Conservation (phyloP, 768 basidiomycete genomes). For the Panellus pusillus region DNA sequence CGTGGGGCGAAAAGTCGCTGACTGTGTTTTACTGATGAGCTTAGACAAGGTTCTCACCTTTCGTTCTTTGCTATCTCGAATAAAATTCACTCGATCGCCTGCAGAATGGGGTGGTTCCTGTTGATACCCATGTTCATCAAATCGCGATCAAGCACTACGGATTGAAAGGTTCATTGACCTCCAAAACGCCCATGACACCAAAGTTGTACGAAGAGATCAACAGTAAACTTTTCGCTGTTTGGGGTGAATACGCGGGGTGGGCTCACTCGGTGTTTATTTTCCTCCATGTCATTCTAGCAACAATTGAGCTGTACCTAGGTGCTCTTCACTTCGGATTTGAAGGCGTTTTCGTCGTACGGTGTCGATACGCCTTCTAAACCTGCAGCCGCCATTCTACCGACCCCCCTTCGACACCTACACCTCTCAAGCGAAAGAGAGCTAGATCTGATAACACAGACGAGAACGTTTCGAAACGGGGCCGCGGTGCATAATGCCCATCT, state of each 20-base stretch:
- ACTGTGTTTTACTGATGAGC: slow-evolving; percentile 92
- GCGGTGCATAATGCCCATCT: too few relatives aligned
- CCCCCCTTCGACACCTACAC: slow-evolving; percentile 30
- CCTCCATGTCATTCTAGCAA: background rate
- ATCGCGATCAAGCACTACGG: slow-evolving; percentile 83
- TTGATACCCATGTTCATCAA: slow-evolving; percentile 94
- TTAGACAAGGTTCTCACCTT: slow-evolving; percentile 68
- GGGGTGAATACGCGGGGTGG: slow-evolving; percentile 91
- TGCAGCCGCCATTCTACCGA: slow-evolving; percentile 29
- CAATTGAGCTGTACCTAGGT: slow-evolving; percentile 44
- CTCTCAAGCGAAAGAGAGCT: slow-evolving; percentile 32
- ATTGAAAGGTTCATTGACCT: slow-evolving; percentile 44
- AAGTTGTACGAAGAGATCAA: slow-evolving; percentile 76
- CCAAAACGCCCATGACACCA: slow-evolving; percentile 67
- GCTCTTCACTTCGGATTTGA: slow-evolving; percentile 74
- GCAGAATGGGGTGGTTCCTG: slow-evolving; percentile 84
- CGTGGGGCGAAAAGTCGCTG: slow-evolving; percentile 95
- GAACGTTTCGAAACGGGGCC: background rate
- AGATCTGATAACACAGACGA: background rate
- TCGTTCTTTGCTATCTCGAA: background rate
- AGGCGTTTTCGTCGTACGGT: slow-evolving; percentile 65
- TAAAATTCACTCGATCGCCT: background rate
- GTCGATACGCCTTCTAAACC: slow-evolving; percentile 28
- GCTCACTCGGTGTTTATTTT: slow-evolving; percentile 67
- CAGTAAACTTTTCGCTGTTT: slow-evolving; percentile 55